Base-by-base conservation (phyloP, 306 rosid genomes). In the Trifolium dubium region DNA sequence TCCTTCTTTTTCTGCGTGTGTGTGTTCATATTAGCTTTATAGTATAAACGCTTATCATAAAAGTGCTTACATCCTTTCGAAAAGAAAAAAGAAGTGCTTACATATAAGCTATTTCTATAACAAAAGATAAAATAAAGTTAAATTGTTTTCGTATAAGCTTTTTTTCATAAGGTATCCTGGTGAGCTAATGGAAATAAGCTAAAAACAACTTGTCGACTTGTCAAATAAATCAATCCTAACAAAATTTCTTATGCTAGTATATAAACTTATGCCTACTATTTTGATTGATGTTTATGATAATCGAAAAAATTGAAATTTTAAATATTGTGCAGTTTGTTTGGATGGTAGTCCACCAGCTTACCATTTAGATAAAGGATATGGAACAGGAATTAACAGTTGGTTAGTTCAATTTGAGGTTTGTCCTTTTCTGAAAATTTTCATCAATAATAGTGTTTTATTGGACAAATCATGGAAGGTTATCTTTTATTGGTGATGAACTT, bases 331-430 rank as follows among this genome's bases (percentile, higher is more conserved):
- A 94, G 97, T 94, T 80, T 94, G 98, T 83, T 86, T 94, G 88
- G 98, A 94, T 73, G 98, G 98, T 47, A 91, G 92, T 70, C 91
- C 97, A 14, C 91, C 98, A 54, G 98, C 98, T 82, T 94, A 94
- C 77, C 98, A 94, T 81, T 80, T 82, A 67, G 87, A 86, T 37
- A 81, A 67, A 62, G 98, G 98, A 60, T 75, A 59, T 79, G 97
- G 97, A 67, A 39, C 90, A n/a, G 98, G 98, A 63, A 62, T 85
- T 62, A 81, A 94, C 78, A 91, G 69, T 81, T 94, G 97, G 98
- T 80, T 91, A 76, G 81, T 94, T 80, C 86, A 81, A 53, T 43
- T 94, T 44, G 98, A 94, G 98, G 98, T 93, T 69, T 78, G 88
- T 80, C 67, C 69, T 47, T 80, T 76, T 79, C 81, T 61, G 39